phyloP scores from a whole-genome alignment of 1,284 basidiomycete species.

The Rhodotorula sp. region DNA sequence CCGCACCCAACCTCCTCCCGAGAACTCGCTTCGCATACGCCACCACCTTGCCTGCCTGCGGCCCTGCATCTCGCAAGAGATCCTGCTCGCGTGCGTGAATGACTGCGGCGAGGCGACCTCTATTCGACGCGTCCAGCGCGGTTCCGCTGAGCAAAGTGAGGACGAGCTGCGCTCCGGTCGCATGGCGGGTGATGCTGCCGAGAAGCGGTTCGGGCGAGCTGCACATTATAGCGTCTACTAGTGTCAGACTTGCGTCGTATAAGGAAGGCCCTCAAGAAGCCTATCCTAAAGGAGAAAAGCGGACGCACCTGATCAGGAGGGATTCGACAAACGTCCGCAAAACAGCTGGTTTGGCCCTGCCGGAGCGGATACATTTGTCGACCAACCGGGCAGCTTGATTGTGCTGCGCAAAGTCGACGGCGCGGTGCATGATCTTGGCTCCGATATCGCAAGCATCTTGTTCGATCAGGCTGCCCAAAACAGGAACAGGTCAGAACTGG shows the following conservation, averaged over 20 bases:
- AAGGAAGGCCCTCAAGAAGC: no score
- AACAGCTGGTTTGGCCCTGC: not conserved
- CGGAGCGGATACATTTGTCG: conserved; percentile 20
- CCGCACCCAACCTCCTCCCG: no score
- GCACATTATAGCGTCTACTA: rapidly evolving
- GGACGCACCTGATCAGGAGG: not conserved
- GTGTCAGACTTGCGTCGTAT: not conserved
- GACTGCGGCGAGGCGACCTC: conserved; percentile 8
- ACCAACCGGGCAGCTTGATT: conserved; percentile 26
- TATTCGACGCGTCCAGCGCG: not conserved
- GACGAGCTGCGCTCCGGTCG: conserved; percentile 24
- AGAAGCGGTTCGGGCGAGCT: not conserved
- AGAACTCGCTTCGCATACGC: no score
- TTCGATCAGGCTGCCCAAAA: conserved; percentile 24
- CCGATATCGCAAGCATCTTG: conserved; percentile 19
- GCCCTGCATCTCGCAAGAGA: not conserved
- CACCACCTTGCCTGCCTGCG: not conserved
- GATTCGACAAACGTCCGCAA: conserved; percentile 7
- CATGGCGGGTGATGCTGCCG: conserved; percentile 18
- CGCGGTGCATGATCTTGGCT: conserved; percentile 15
- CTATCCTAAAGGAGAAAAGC: not conserved
- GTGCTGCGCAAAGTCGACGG: conserved; percentile 15
- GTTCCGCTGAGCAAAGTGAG: conserved; percentile 8
- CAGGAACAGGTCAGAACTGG: not conserved
- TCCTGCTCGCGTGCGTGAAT: not conserved